Percentiles rank a stretch among this genome's conserved stretches.
phyloP scores from a whole-genome alignment of 2,329 filamentous ascomycete genomes.

The Ophiocordyceps camponoti-rufipedis region DNA sequence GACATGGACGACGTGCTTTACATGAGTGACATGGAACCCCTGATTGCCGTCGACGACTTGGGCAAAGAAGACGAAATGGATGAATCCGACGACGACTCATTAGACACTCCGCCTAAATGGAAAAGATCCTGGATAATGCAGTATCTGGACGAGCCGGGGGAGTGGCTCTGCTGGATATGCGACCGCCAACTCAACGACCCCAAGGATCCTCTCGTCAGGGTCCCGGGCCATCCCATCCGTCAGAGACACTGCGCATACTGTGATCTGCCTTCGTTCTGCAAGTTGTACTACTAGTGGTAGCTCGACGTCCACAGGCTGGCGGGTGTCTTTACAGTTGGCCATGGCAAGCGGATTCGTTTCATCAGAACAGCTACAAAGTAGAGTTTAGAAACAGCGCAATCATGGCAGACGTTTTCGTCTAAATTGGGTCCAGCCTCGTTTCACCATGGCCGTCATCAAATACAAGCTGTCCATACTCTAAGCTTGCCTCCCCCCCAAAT shows the following conservation, averaged over 20 bases:
- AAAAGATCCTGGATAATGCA: background rate
- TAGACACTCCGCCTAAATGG: background rate
- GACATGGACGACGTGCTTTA: too few species aligned
- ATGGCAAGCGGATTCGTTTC: too few species aligned
- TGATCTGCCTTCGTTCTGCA: too few species aligned
- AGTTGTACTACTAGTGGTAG: too few species aligned
- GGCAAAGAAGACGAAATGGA: background rate
- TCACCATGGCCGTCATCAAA: background rate
- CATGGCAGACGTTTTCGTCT: too few species aligned
- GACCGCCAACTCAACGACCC: background rate
- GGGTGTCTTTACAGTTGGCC: too few species aligned
- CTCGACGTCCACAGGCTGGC: too few species aligned
- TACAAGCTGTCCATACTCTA: background rate
- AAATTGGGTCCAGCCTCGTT: too few species aligned
- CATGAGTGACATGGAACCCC: background rate
- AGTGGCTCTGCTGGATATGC: background rate
- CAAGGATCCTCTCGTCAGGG: background rate
- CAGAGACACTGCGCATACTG: too few species aligned
- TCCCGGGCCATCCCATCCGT: background rate
- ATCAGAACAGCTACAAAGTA: too few species aligned
- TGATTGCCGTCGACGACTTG: background rate
- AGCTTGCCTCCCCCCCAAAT: background rate
- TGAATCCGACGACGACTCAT: background rate
- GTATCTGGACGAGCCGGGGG: background rate
- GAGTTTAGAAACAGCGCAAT: too few species aligned